Conservation (phyloP, 2,329 filamentous ascomycete species). For the Clarireedia monteithiana region DNA sequence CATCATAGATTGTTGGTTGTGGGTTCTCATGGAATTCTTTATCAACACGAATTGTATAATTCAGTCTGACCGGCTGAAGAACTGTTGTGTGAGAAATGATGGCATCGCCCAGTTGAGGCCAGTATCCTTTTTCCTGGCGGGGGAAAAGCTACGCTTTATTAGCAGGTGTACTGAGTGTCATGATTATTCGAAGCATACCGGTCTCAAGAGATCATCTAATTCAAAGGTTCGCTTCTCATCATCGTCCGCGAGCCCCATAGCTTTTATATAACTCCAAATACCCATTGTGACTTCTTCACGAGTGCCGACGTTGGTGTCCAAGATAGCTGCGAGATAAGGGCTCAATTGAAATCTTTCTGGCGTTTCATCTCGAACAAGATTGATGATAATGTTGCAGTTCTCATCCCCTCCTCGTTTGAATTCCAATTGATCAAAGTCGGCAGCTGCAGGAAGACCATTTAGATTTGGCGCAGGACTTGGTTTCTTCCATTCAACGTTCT, state of each 20-base stretch:
- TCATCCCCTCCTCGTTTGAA: conserved; percentile 91
- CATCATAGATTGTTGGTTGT: conserved; percentile 79
- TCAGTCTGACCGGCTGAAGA: conserved; percentile 72
- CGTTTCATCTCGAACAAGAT: conserved; percentile 73
- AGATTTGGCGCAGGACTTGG: conserved; percentile 47
- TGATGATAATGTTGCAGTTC: conserved; percentile 85
- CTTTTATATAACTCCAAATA: conserved; percentile 90
- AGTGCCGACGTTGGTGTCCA: conserved; percentile 82
- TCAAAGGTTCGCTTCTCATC: conserved; percentile 90
- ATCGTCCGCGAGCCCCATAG: conserved; percentile 81
- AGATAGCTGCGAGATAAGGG: conserved; percentile 69
- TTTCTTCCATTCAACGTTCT: conserved; percentile 79
- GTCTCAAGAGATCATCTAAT: conserved; percentile 75
- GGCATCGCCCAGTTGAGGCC: conserved; percentile 77
- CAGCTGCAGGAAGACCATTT: conserved; percentile 47
- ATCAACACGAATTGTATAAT: conserved; percentile 92
- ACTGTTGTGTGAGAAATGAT: conserved; percentile 71
- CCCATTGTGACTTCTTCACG: conserved; percentile 83
- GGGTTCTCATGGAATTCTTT: conserved; percentile 69
- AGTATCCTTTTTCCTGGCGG: conserved; percentile 63
- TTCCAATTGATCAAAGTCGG: conserved; percentile 82
- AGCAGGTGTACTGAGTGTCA: neutral
- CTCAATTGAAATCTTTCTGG: conserved; percentile 80
- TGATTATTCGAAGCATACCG: conserved; percentile 45
- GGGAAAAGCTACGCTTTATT: conserved; percentile 3